Evolutionary conservation across 2,329 filamentous ascomycete species (phyloP), one percentile per base, ranked within the genome.

Genomic region (Alternaria brassicicola): DNA sequence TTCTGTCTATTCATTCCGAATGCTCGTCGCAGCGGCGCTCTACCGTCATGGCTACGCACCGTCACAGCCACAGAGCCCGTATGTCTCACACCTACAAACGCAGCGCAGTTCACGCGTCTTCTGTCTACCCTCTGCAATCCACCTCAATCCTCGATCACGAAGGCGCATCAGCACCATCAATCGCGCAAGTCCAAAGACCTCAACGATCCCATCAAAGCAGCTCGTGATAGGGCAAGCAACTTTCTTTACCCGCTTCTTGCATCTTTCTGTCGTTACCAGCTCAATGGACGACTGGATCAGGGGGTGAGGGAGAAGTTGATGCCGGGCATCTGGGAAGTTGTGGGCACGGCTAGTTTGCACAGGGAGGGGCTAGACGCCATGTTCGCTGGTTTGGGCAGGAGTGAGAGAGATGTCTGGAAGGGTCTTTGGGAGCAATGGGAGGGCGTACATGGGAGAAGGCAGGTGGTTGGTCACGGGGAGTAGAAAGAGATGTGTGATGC

Each of bases 111-210:
- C 63, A 80, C 84, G 1, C 82, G 85, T 9, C 75, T 88, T 8
- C 79, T 89, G 21, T 83, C 83, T n/a, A 82, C 84, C 0, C 81
- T 89, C 49, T 87, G 85, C 76, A 85, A 86, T 52, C 87, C 87
- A 0, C 86, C 86, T 0, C 81, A 85, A 43, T 85, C 84, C 0
- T 81, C 84, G 2, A 82, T 86, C 4, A 77, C 81, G 13, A 78
- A 79, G 33, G 57, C 66, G 7, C 76, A 77, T 43, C 78, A 80
- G 15, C 64, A 65, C 28, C 64, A 57, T 30, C 39, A 60, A 13
- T 62, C 62, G 12, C 56, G 64, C 45, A 73, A 69, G 12, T 61
- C 66, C 6, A 68, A 66, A n/a, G 78, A 78, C 1, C 80, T 89
- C 25, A 83, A 83, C 25, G 86, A 89, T 61, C 82, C 85, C 56